These are phyloP conservation scores for Solanum hybrid DNA, from an alignment of 305 asterid genomes.

Conservation along the genomic window DNA sequence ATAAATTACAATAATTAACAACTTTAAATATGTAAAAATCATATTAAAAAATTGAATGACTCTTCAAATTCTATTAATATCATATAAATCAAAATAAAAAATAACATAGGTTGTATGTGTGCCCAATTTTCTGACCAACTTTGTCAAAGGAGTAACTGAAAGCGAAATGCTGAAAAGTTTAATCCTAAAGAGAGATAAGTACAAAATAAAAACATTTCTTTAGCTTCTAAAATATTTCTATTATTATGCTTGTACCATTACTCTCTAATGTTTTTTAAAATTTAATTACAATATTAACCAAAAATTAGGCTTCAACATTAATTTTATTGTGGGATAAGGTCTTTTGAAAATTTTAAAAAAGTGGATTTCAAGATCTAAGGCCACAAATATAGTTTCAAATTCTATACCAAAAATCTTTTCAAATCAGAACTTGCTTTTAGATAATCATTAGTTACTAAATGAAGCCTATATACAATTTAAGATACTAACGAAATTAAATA, in stretches of 20 bases:
- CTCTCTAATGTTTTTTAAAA: background rate
- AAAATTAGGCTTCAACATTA: background rate
- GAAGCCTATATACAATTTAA: background rate
- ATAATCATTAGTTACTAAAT: background rate
- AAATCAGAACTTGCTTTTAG: background rate
- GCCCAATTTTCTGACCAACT: background rate
- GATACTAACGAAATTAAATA: background rate
- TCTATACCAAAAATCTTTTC: background rate
- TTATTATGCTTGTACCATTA: background rate
- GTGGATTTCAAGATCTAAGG: background rate
- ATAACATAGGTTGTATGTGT: too few relatives aligned
- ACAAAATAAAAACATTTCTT: background rate
- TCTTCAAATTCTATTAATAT: background rate
- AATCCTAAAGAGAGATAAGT: background rate
- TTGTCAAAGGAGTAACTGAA: background rate
- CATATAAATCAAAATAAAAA: too few relatives aligned
- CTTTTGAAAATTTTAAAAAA: background rate
- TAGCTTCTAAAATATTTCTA: too few relatives aligned
- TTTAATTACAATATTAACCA: background rate
- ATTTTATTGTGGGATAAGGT: background rate
- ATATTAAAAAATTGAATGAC: too few relatives aligned
- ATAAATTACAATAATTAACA: too few relatives aligned
- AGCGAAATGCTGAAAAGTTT: background rate
- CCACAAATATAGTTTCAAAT: background rate
- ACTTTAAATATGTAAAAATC: too few relatives aligned